These are phyloP conservation scores for Pythium phragmitis DNA, from an alignment of 352 stramenopile genomes.

Conservation along the genomic window DNA sequence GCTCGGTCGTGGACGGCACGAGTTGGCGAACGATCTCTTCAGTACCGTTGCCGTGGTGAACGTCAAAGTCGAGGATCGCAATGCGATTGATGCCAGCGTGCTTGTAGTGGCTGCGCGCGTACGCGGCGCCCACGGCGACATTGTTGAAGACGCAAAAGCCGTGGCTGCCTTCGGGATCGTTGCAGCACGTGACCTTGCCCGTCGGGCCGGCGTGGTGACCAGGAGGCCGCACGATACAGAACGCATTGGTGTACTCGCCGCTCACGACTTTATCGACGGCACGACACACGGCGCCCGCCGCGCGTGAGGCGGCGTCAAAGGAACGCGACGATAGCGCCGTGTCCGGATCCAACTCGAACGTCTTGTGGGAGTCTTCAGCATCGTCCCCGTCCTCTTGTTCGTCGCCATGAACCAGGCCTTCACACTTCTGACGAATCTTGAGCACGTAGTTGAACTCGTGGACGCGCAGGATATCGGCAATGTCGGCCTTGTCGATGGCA, in stretches of 20 bases:
- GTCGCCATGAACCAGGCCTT: slow-evolving; percentile 30
- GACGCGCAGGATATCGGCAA: slow-evolving; percentile 88
- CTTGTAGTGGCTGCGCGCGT: slow-evolving; percentile 93
- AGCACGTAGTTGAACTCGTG: slow-evolving; percentile 90
- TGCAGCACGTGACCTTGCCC: slow-evolving; percentile 92
- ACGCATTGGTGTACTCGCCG: slow-evolving; percentile 92
- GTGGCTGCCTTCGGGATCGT: slow-evolving; percentile 86
- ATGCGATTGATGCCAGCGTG: slow-evolving; percentile 90
- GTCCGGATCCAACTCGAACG: slow-evolving; percentile 64
- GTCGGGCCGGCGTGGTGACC: slow-evolving; percentile 96
- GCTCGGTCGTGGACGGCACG: slow-evolving; percentile 81
- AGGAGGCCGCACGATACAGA: slow-evolving; percentile 95
- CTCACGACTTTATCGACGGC: slow-evolving; percentile 85
- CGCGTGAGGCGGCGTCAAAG: slow-evolving; percentile 71
- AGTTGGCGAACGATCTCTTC: slow-evolving; percentile 95
- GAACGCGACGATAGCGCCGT: slow-evolving; percentile 79
- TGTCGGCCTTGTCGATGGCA: slow-evolving; percentile 66
- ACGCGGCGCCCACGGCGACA: slow-evolving; percentile 95
- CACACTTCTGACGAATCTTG: slow-evolving; percentile 54
- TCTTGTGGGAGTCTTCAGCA: slow-evolving; percentile 42
- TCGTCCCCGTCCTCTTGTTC: slow-evolving; percentile 25
- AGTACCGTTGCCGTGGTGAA: slow-evolving; percentile 98
- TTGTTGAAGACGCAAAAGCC: slow-evolving; percentile 99
- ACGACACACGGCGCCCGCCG: slow-evolving; percentile 81
- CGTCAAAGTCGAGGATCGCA: slow-evolving; percentile 98